Conservation (phyloP, 2,329 filamentous ascomycete species). For the Alternaria infectoria region DNA sequence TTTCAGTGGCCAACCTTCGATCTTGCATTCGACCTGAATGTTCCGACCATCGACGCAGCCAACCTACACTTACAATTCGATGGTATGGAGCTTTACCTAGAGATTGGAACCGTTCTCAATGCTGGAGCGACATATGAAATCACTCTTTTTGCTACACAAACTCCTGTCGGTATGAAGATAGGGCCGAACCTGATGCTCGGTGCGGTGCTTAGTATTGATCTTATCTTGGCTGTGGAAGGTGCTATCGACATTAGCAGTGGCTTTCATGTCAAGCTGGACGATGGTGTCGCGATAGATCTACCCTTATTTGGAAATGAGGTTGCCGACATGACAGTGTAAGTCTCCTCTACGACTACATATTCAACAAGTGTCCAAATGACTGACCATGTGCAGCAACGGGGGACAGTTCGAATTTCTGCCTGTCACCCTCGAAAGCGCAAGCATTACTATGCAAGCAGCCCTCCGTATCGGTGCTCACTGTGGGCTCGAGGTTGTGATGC, state of each 20-base stretch:
- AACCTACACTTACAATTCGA: slow-evolving; percentile 58
- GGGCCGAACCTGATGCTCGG: slow-evolving; percentile 53
- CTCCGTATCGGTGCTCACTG: slow-evolving; percentile 57
- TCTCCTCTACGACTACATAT: neutral
- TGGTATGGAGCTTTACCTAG: slow-evolving; percentile 60
- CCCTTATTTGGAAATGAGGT: slow-evolving; percentile 59
- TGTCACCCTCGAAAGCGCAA: slow-evolving; percentile 57
- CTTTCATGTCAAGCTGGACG: slow-evolving; percentile 62
- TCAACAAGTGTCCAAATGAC: neutral
- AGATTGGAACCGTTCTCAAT: slow-evolving; percentile 53
- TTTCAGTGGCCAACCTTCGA: slow-evolving; percentile 23
- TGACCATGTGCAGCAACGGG: slow-evolving; percentile 51
- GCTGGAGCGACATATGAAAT: slow-evolving; percentile 56
- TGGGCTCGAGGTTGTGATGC: slow-evolving; percentile 38
- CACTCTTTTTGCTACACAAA: slow-evolving; percentile 57
- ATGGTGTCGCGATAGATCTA: slow-evolving; percentile 57
- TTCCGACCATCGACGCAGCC: slow-evolving; percentile 36
- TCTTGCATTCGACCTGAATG: too few species aligned
- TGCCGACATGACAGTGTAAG: slow-evolving; percentile 59
- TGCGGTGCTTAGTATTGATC: slow-evolving; percentile 57
- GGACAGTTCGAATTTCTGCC: slow-evolving; percentile 64
- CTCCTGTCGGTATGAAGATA: slow-evolving; percentile 52
- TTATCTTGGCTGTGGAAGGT: slow-evolving; percentile 58
- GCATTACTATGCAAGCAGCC: slow-evolving; percentile 54
- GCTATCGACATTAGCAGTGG: slow-evolving; percentile 60